These are phyloP conservation scores for Solanum dulcamara DNA, from an alignment of 257 asterid genomes.

Conservation along the genomic window DNA sequence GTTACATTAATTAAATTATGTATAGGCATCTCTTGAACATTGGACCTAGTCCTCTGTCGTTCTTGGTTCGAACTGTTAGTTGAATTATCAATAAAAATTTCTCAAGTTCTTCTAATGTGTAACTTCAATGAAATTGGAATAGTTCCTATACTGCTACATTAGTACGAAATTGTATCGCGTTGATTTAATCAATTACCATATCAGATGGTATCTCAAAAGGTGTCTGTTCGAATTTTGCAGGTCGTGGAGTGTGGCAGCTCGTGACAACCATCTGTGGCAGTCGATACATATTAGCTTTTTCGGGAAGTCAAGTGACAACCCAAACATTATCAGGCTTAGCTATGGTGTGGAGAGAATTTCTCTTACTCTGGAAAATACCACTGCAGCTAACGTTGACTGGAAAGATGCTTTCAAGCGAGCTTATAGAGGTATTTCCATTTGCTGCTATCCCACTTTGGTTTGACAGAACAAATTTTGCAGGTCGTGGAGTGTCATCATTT, in stretches of 20 bases:
- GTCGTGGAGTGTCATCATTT: neutral
- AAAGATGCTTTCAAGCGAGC: constrained; percentile 33
- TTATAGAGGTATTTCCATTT: constrained; percentile 29
- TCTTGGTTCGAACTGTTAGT: no score
- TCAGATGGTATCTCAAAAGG: neutral
- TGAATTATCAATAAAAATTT: no score
- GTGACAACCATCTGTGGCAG: constrained; percentile 65
- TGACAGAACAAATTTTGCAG: neutral
- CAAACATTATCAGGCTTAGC: neutral
- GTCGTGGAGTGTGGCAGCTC: constrained; percentile 61
- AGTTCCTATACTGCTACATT: no score
- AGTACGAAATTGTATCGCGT: no score
- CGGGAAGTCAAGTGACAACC: constrained; percentile 4
- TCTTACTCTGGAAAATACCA: neutral
- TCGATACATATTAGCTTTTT: constrained; percentile 30
- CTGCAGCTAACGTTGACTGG: constrained; percentile 22
- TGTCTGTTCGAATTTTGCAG: constrained; percentile 18
- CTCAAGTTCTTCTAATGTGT: no score
- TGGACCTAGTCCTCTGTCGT: neutral
- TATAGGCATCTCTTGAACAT: neutral
- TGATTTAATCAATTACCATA: neutral
- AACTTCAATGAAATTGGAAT: no score
- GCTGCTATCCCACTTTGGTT: neutral
- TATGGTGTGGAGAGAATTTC: neutral
- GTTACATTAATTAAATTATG: neutral